Conservation (phyloP, 805 yeast genomes). For the Candida ficus region DNA sequence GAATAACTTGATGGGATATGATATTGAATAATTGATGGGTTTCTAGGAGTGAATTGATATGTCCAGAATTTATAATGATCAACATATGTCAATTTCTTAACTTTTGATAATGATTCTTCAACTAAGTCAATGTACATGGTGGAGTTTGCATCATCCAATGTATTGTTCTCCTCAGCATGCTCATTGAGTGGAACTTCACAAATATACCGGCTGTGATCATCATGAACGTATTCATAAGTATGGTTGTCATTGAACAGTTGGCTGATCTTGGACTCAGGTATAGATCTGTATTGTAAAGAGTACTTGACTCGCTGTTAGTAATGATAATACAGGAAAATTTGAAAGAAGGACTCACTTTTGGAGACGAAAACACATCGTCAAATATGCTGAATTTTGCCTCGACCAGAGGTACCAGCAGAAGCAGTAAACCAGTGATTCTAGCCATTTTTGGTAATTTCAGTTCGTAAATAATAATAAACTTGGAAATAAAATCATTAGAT, state of each 20-base stretch:
- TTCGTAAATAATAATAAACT: no score
- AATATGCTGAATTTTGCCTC: conserved; percentile 11
- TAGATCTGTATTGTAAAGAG: neutral
- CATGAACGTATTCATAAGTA: neutral
- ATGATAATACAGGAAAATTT: no score
- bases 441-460: neutral
- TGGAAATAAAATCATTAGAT: no score
- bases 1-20: neutral
- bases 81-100: neutral
- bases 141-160: neutral
- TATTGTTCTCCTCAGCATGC: neutral
- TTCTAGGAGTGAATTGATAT: neutral
- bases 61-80: conserved; percentile 6
- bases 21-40: conserved; percentile 1
- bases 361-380: conserved; percentile 18
- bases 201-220: neutral
- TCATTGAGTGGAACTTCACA: neutral
- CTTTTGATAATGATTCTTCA: neutral
- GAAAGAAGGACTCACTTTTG: conserved; percentile 16
- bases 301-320: neutral
- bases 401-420: neutral
- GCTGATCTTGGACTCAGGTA: neutral
- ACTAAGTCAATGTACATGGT: neutral
- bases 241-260: neutral
- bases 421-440: neutral